Conservation (phyloP, 1,284 basidiomycete genomes). For the Cryptococcus depauperatus region DNA sequence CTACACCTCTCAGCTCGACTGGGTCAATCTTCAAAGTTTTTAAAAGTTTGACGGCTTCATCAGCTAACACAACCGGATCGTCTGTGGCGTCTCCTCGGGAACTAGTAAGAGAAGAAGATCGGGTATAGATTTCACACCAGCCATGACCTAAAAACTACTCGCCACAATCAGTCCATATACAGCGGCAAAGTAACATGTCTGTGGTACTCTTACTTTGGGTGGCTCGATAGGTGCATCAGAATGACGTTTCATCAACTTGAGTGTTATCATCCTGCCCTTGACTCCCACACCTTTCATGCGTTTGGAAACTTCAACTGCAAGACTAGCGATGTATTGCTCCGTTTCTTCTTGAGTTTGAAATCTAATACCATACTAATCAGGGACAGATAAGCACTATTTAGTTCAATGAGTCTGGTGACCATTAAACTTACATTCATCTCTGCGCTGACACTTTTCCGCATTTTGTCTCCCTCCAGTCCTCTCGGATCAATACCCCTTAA, state of each 20-base stretch:
- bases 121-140: slow-evolving; percentile 71
- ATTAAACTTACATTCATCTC: slow-evolving; percentile 70
- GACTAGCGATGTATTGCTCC: slow-evolving; percentile 63
- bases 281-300: slow-evolving; percentile 60
- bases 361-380: slow-evolving; percentile 90
- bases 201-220: slow-evolving; percentile 65
- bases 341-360: slow-evolving; percentile 76
- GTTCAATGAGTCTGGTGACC: background rate
- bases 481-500: slow-evolving; percentile 74
- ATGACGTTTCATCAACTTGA: slow-evolving; percentile 84
- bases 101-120: slow-evolving; percentile 57
- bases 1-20: slow-evolving; percentile 82
- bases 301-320: slow-evolving; percentile 67
- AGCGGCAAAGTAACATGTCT: too few relatives aligned
- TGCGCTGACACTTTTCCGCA: slow-evolving; percentile 76
- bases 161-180: too few relatives aligned
- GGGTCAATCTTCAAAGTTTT: slow-evolving; percentile 67
- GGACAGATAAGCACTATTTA: too few relatives aligned
- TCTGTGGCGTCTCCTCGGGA: slow-evolving; percentile 58
- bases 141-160: slow-evolving; percentile 86
- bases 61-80: slow-evolving; percentile 61
- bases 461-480: slow-evolving; percentile 70
- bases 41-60: slow-evolving; percentile 71
- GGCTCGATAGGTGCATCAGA: slow-evolving; percentile 79
- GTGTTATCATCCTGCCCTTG: slow-evolving; percentile 62